Evolutionary conservation across 1,139 yeast genomes (phyloP).

Genomic region (Lodderomyces theae): DNA sequence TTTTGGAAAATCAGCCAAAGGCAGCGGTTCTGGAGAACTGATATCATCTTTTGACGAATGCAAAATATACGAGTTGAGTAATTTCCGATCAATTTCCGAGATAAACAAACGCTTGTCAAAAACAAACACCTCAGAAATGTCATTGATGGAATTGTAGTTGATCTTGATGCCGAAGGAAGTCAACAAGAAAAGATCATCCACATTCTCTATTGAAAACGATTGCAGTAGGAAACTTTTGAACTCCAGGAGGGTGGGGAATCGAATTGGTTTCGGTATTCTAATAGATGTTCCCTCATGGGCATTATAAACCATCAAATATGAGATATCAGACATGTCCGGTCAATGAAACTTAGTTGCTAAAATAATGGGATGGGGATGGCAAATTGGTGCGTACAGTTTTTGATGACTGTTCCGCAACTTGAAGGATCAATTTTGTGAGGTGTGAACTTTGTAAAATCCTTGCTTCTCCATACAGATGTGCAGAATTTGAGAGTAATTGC

Average conservation of each 20-base stretch:
- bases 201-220: conserved; percentile 32
- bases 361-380: background rate
- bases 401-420: no score
- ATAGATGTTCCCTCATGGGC: conserved; percentile 38
- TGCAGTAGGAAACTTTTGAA: conserved; percentile 40
- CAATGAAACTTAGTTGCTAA: no score
- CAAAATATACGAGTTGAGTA: conserved; percentile 6
- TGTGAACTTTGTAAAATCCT: no score
- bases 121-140: conserved; percentile 51
- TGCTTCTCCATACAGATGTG: background rate
- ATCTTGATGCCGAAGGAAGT: conserved; percentile 65
- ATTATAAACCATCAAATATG: conserved; percentile 36
- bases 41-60: background rate
- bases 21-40: conserved; percentile 8
- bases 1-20: conserved; percentile 4
- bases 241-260: conserved; percentile 42
- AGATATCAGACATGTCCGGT: conserved; percentile 15
- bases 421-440: no score
- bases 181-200: conserved; percentile 53
- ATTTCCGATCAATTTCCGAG: conserved; percentile 9
- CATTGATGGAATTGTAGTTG: conserved; percentile 49
- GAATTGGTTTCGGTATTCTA: conserved; percentile 42
- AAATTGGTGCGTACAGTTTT: background rate
- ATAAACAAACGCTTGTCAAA: conserved; percentile 57
- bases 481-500: no score